Percentiles rank a stretch among this genome's conserved stretches.
Conservation (phyloP, 2,329 filamentous ascomycete species). For the Fusarium agapanthi region DNA sequence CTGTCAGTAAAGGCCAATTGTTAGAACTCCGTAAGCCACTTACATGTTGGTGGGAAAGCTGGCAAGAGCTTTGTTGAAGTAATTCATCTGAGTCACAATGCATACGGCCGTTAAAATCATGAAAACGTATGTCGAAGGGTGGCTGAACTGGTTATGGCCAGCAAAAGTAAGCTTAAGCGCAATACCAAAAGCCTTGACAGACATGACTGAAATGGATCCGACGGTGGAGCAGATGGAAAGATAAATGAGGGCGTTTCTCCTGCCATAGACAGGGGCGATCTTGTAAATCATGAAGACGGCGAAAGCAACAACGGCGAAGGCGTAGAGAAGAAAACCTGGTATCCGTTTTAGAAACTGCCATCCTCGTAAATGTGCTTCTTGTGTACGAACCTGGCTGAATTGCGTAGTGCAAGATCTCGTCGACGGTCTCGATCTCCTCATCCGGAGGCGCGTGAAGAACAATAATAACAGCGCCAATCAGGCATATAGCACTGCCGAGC, state of each 20-base stretch:
- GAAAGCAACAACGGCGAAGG: conserved; percentile 80
- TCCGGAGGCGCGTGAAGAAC: conserved; percentile 97
- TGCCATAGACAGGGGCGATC: conserved; percentile 87
- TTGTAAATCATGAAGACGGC: conserved; percentile 96
- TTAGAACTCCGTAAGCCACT: conserved; percentile 46
- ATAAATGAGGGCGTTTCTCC: conserved; percentile 95
- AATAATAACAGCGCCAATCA: conserved; percentile 96
- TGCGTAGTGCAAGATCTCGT: conserved; percentile 90
- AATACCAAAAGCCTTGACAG: conserved; percentile 97
- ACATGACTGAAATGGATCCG: conserved; percentile 98
- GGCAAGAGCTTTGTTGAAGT: conserved; percentile 98
- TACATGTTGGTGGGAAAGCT: conserved; percentile 98
- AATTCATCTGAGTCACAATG: conserved; percentile 99
- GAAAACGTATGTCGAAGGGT: conserved; percentile 97
- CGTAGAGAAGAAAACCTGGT: conserved; percentile 89
- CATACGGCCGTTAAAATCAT: conserved; percentile 92
- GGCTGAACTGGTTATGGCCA: conserved; percentile 93
- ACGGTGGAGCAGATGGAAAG: conserved; percentile 98
- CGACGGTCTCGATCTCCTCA: conserved; percentile 88
- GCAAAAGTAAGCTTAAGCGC: conserved; percentile 93
- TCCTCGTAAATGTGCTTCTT: neutral
- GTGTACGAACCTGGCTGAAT: conserved; percentile 79
- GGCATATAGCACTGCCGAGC: conserved; percentile 93
- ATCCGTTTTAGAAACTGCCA: conserved; percentile 13
- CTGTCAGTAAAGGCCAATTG: neutral